Percentiles rank a stretch among this genome's conserved stretches.
These are phyloP conservation scores for Backusella psychrophila DNA, from an alignment of 192 early-diverging fungal genomes.

Conservation along the genomic window DNA sequence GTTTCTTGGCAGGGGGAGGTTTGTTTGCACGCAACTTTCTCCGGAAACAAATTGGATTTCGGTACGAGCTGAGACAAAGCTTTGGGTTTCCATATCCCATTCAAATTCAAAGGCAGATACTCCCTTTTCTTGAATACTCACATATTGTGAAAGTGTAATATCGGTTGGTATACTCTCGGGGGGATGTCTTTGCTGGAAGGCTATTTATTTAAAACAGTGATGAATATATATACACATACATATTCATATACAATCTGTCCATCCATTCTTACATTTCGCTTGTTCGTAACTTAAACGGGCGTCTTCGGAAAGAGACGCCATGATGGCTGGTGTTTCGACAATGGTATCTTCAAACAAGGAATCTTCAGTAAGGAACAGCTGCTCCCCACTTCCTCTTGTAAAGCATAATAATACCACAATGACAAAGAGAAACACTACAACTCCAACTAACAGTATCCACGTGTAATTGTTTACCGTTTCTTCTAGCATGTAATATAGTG, in stretches of 20 bases:
- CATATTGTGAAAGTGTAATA: conserved; percentile 69
- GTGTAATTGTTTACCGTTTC: conserved; percentile 11
- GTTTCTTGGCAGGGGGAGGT: conserved; percentile 72
- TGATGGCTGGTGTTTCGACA: conserved; percentile 24
- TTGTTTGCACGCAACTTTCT: conserved; percentile 72
- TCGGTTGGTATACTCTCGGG: conserved; percentile 72
- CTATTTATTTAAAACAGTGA: conserved; percentile 22
- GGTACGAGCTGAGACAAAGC: conserved; percentile 68
- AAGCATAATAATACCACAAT: conserved; percentile 24
- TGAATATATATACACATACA: neutral
- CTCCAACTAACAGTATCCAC: conserved; percentile 25
- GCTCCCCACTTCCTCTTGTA: conserved; percentile 11
- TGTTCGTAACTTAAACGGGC: conserved; percentile 41
- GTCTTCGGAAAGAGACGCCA: conserved; percentile 37
- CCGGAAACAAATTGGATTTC: conserved; percentile 70
- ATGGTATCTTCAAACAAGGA: conserved; percentile 22
- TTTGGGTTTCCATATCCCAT: conserved; percentile 55
- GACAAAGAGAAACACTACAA: conserved; percentile 20
- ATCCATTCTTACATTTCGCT: conserved; percentile 28
- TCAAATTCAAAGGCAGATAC: conserved; percentile 82
- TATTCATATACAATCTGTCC: neutral
- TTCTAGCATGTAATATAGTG: neutral
- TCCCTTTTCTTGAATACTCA: conserved; percentile 73
- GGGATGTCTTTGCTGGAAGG: conserved; percentile 69
- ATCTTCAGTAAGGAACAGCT: conserved; percentile 6